Base-by-base conservation (phyloP, 176 grass and related monocot genomes). In the Urochloa ruziziensis region DNA sequence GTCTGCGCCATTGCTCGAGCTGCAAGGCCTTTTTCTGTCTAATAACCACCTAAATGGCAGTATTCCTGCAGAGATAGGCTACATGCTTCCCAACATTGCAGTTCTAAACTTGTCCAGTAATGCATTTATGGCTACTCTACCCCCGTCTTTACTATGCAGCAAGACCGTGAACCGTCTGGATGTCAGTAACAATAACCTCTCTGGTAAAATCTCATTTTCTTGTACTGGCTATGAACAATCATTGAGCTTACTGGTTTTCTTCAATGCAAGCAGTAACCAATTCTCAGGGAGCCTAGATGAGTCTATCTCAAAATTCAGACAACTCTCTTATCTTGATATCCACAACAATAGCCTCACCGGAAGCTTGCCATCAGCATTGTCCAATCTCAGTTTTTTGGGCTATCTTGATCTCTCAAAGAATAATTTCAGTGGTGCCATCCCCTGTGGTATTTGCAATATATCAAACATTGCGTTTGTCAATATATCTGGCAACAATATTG, bases 371-470 rank as follows among this genome's bases (percentile, higher is more conserved):
- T n/a, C 79, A 62, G 83, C 80, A 73, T 59, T 97, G 36, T 69
- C 80, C 49, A 63, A 89, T 78, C 73, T 94, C 3, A 85, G 83
- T 66, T 85, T 82, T 71, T 54, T 92, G 67, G 81, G 69, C 49
- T 97, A 97, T 89, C 89, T 97, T 75, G 94, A 97, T 79, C n/a
- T 97, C 7, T 97, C 94, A 46, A 76, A 79, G 59, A 97, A 97
- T 59, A 24, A 91, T 59, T 89, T 97, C 62, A 82, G 78, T 82
- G 92, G 85, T 75, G 23, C 58, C 36, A 87, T 92, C 34, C 94
- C 94, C 2, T 94, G 88, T 90, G 89, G 83, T 61, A 80, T 97
- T 6, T 97, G 94, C 30, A 53, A 58, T 58, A 80, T 94, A 54
- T 79, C 80, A 82, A 75, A 81, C 32, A 84, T 89, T 52, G 67